Evolutionary conservation across 208 protist species (phyloP).

Genomic region (Phytomonas sp.): DNA sequence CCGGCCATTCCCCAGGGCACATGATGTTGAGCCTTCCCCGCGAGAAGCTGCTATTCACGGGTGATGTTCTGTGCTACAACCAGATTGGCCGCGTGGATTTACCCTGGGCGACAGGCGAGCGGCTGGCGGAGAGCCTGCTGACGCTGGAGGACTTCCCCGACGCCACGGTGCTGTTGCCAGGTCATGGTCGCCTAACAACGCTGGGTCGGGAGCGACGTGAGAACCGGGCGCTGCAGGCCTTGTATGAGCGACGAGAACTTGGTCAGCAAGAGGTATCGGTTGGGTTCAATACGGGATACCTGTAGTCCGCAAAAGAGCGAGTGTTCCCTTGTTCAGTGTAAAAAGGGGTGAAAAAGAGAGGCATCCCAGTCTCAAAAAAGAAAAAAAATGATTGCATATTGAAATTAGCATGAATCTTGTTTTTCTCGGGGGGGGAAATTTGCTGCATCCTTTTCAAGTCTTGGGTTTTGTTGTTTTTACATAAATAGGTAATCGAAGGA

Average conservation of each 20-base stretch:
- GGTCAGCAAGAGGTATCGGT: conserved; percentile 59
- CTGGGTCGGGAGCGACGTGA: conserved; percentile 71
- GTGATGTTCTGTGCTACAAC: conserved; percentile 82
- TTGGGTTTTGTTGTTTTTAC: background rate
- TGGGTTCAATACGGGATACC: conserved; percentile 81
- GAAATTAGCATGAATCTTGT: background rate
- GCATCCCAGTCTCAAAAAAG: background rate
- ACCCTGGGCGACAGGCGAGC: conserved; percentile 67
- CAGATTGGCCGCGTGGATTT: conserved; percentile 79
- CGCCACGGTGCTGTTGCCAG: conserved; percentile 75
- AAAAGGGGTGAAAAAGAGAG: background rate
- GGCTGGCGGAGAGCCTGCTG: conserved; percentile 72
- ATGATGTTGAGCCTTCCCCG: conserved; percentile 82
- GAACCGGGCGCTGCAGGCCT: conserved; percentile 53
- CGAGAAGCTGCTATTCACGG: conserved; percentile 80
- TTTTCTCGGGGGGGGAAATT: background rate
- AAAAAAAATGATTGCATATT: background rate
- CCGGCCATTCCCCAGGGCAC: conserved; percentile 83
- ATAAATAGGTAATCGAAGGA: background rate
- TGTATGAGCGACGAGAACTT: conserved; percentile 60
- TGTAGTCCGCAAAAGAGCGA: conserved; percentile 20
- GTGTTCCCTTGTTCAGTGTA: too few relatives aligned
- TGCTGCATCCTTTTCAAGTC: background rate
- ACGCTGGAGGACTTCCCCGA: conserved; percentile 71
- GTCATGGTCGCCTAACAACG: conserved; percentile 81